A percentile compares a stretch with the other conserved stretches of the same genome.
These are phyloP conservation scores for Anethum foeniculum DNA, from an alignment of 140 eudicot species.

Conservation along the genomic window DNA sequence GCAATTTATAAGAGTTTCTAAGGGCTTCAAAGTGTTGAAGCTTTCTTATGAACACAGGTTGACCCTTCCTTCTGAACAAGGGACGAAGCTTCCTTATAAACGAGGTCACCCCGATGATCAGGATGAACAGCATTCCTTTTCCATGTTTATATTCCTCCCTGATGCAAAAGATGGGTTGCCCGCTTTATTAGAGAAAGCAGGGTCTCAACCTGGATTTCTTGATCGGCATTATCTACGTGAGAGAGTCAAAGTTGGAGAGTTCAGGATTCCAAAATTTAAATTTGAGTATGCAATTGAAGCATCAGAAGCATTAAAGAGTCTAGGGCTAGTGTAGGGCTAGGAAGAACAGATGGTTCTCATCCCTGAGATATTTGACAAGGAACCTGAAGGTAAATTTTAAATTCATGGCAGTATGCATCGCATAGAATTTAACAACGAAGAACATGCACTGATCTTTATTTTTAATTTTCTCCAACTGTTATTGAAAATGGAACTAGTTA, in stretches of 20 bases:
- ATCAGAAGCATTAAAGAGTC: background rate
- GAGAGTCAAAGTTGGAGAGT: background rate
- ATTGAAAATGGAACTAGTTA: constrained; percentile 83
- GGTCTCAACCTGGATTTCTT: background rate
- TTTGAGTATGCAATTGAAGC: background rate
- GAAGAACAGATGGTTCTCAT: too few species aligned
- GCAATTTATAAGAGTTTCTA: background rate
- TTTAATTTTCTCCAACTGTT: constrained; percentile 29
- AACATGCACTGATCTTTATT: background rate
- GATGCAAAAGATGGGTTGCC: background rate
- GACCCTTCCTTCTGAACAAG: too few species aligned
- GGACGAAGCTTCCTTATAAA: background rate
- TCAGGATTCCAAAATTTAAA: background rate
- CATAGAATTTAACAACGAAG: background rate
- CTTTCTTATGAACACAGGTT: background rate
- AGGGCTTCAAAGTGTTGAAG: background rate
- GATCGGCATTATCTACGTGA: background rate
- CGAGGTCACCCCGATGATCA: too few species aligned
- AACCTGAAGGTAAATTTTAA: too few species aligned
- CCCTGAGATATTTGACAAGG: too few species aligned
- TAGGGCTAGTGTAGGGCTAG: background rate
- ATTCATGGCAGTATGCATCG: background rate
- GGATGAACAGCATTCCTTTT: background rate
- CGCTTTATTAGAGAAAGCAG: background rate
- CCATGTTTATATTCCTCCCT: background rate